Base-by-base conservation (phyloP, 129 eudicot genomes). In the Flaveria ramosissima region DNA sequence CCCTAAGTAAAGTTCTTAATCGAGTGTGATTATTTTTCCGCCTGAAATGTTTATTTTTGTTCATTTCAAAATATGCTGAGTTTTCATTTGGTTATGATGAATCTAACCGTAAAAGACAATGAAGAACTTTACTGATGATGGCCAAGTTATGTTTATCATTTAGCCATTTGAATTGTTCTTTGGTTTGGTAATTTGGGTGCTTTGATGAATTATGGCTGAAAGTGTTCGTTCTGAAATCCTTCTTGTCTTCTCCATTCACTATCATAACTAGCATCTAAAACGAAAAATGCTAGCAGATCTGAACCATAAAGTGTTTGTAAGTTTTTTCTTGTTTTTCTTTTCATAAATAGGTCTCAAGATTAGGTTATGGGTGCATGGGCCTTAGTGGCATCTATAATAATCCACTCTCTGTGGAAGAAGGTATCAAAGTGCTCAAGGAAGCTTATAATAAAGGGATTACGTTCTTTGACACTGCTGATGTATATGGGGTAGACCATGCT, bases 281-380 rank as follows among this genome's bases (percentile, higher is more conserved):
- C 26, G 66, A 23, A 61, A 60, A 24, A 23, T 60, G 41, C 16
- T 14, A 11, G 67, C 42, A 24, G 67, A 12, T 26, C n/a, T 13
- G 42, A 61, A 60, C 41, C 39, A 23, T 60, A 60, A 60, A 60
- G 67, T n/a, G 9, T 12, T 41, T 61, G 30, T 50, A n/a, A n/a
- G 15, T 71, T n/a, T 61, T 15, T 10, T 36, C 41, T 4, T 36
- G 41, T 36, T 78, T 51, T 63, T 5, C 12, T 20, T 77, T 15
- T 68, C 1, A 57, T 45, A 39, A 12, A 50, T 7, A 90, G 93
- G 93, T 90, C 66, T 90, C 96, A 23, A 84, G 81, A 74, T 77
- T 90, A 73, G 96, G 96, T 39, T 90, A 85, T 83, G 96, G 96
- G 23, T 90, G 96, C 77, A 85, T 78, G 72, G 90, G 96, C 64